phyloP scores from a whole-genome alignment of 106 monocot species.

The Alisma plantagoaquatica region DNA sequence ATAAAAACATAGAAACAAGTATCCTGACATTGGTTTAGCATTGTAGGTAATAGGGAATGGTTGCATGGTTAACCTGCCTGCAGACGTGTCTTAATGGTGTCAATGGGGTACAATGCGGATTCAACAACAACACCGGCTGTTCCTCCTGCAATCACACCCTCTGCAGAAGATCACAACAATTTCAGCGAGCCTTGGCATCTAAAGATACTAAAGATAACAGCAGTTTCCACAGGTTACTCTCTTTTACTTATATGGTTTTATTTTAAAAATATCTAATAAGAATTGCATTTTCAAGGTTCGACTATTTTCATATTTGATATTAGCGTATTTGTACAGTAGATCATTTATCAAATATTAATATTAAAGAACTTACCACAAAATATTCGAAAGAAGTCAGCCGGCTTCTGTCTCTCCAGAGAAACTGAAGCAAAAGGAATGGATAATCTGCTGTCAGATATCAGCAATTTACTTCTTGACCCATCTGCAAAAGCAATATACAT shows the following conservation, averaged over 20 bases:
- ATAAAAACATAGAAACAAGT: too few relatives aligned
- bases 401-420: constrained; percentile 38
- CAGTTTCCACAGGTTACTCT: background rate
- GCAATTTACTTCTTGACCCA: constrained; percentile 17
- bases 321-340: background rate
- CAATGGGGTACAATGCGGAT: constrained; percentile 85
- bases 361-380: constrained; percentile 42
- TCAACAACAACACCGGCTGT: constrained; percentile 93
- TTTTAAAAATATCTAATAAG: background rate
- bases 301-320: background rate
- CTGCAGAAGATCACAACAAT: constrained; percentile 24
- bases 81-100: constrained; percentile 95
- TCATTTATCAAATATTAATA: background rate
- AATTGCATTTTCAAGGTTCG: background rate
- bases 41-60: too few relatives aligned
- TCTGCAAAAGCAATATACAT: constrained; percentile 50
- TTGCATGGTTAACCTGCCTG: constrained; percentile 93
- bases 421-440: constrained; percentile 48
- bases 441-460: constrained; percentile 2
- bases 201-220: too few relatives aligned
- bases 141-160: constrained; percentile 93
- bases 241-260: background rate
- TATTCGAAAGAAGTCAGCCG: constrained; percentile 57
- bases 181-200: too few relatives aligned
- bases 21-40: too few relatives aligned